Evolutionary conservation across 805 yeast genomes (phyloP).

Genomic region (Yarrowia osloensis): DNA sequence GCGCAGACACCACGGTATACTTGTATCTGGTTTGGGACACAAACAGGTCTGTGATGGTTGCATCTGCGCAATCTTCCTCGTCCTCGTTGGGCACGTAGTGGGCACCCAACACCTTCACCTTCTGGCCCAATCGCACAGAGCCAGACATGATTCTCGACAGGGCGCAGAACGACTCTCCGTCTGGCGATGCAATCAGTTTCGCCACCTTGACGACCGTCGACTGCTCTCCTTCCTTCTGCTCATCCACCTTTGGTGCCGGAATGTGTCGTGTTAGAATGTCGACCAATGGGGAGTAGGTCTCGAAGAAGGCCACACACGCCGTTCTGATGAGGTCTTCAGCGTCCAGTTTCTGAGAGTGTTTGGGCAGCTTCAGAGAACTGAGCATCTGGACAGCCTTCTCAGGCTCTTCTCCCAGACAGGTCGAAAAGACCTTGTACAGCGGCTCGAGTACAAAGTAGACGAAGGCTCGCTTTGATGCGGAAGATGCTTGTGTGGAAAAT

Average conservation of each 20-base stretch:
- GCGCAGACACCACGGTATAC: constrained; percentile 53
- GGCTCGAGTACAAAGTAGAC: constrained; percentile 60
- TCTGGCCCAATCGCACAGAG: constrained; percentile 49
- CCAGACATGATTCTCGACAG: constrained; percentile 69
- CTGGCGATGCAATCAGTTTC: constrained; percentile 58
- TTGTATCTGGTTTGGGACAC: constrained; percentile 73
- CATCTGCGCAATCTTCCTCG: constrained; percentile 52
- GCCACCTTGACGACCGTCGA: constrained; percentile 56
- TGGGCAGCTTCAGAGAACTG: constrained; percentile 48
- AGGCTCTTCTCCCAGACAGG: constrained; percentile 47
- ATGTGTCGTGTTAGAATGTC: constrained; percentile 46
- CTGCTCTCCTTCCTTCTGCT: constrained; percentile 38
- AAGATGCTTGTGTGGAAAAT: constrained; percentile 46
- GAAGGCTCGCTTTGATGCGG: constrained; percentile 49
- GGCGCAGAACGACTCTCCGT: constrained; percentile 56
- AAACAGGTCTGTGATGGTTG: constrained; percentile 43
- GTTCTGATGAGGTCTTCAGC: constrained; percentile 58
- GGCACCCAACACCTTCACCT: constrained; percentile 60
- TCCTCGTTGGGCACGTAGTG: constrained; percentile 52
- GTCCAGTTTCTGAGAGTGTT: constrained; percentile 48
- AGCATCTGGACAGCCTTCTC: constrained; percentile 11
- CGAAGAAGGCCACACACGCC: constrained; percentile 59
- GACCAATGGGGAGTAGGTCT: constrained; percentile 53
- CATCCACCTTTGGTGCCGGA: constrained; percentile 10
- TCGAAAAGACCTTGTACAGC: constrained; percentile 9